Conservation (phyloP, 202 grass and related monocot species). For the Saccharum hybrid region DNA sequence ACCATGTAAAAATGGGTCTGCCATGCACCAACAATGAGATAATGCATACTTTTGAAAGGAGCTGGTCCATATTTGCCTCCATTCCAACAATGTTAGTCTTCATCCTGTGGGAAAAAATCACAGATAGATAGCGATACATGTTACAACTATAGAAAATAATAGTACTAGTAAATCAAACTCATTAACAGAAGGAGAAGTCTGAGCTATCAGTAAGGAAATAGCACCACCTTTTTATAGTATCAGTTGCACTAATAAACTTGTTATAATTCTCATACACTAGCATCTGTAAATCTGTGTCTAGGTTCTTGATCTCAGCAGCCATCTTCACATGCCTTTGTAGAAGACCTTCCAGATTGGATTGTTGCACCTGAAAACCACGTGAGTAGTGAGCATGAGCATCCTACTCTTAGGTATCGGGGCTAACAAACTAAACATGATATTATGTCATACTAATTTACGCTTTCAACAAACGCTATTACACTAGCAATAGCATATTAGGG, state of each 20-base stretch:
- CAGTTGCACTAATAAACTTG: constrained; percentile 97
- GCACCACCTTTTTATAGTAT: constrained; percentile 90
- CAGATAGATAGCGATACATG: constrained; percentile 28
- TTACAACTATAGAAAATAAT: constrained; percentile 30
- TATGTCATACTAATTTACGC: constrained; percentile 1
- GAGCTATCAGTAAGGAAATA: constrained; percentile 23
- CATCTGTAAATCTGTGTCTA: constrained; percentile 99
- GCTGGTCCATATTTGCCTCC: constrained; percentile 91
- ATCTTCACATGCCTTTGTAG: constrained; percentile 96
- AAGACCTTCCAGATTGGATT: constrained; percentile 91
- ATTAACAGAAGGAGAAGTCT: constrained; percentile 32
- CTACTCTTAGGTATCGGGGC: constrained; percentile 25
- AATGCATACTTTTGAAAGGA: constrained; percentile 78
- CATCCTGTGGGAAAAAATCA: constrained; percentile 64
- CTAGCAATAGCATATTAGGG: constrained; percentile 3
- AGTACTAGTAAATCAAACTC: constrained; percentile 37
- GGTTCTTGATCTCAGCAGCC: constrained; percentile 98
- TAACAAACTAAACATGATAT: constrained; percentile 35
- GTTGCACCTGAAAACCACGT: constrained; percentile 71
- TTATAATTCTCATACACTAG: constrained; percentile 99
- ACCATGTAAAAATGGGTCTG: not conserved
- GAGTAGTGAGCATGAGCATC: constrained; percentile 14
- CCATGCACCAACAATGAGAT: constrained; percentile 35
- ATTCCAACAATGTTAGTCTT: constrained; percentile 98
- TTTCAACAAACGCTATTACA: constrained; percentile 24